A percentile compares a stretch with the other conserved stretches of the same genome.
phyloP scores from a whole-genome alignment of 2,329 filamentous ascomycete genomes.

The Colletotrichum endophyticum region DNA sequence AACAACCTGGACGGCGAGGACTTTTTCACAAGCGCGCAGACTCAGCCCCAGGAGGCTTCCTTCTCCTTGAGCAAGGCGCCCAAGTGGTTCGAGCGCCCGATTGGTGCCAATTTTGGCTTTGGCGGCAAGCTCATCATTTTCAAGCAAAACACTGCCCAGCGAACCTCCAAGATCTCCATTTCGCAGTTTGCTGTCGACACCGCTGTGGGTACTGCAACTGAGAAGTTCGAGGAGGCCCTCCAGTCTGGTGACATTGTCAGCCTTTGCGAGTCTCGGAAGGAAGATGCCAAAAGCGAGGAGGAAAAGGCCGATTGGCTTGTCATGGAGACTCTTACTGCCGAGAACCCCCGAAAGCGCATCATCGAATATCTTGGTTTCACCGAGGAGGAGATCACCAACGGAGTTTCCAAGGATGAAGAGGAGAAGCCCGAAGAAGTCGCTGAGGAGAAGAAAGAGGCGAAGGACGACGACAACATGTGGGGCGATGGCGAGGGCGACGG shows the following conservation, averaged over 20 bases:
- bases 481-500: constrained; percentile 69
- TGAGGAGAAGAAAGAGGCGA: constrained; percentile 32
- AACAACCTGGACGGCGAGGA: constrained; percentile 86
- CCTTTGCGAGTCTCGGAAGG: constrained; percentile 82
- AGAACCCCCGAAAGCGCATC: constrained; percentile 85
- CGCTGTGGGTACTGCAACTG: constrained; percentile 80
- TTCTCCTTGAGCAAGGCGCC: constrained; percentile 88
- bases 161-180: constrained; percentile 80
- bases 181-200: constrained; percentile 89
- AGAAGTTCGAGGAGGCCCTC: constrained; percentile 85
- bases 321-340: constrained; percentile 84
- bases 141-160: constrained; percentile 59
- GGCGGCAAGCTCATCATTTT: constrained; percentile 90
- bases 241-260: constrained; percentile 76
- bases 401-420: constrained; percentile 40
- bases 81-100: constrained; percentile 86
- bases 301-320: constrained; percentile 97
- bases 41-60: constrained; percentile 85
- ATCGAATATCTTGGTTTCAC: constrained; percentile 90
- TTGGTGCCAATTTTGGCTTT: constrained; percentile 91
- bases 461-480: constrained; percentile 73
- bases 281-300: constrained; percentile 79
- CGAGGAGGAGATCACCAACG: constrained; percentile 60
- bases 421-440: constrained; percentile 34
- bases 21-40: constrained; percentile 94